Conservation (phyloP, 352 stramenopile genomes). For the Pythium periplocum region DNA sequence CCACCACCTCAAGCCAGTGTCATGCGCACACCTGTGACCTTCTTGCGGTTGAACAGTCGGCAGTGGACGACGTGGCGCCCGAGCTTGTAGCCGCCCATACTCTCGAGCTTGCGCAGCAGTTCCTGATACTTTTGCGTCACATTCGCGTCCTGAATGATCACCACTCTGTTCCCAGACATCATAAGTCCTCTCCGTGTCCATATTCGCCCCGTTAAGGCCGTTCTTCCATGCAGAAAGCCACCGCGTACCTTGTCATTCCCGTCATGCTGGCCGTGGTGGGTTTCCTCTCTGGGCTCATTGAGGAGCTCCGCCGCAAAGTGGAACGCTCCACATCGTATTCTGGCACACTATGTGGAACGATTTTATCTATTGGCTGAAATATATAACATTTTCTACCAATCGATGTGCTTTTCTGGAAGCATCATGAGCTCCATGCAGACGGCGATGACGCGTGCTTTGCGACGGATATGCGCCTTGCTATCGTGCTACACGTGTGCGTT, state of each 20-base stretch:
- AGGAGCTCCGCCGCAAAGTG: too few relatives aligned
- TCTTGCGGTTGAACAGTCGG: conserved; percentile 85
- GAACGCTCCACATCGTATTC: too few relatives aligned
- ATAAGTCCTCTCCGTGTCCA: background rate
- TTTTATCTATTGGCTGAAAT: too few relatives aligned
- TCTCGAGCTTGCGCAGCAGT: conserved; percentile 78
- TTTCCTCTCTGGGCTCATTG: too few relatives aligned
- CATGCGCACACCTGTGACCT: conserved; percentile 38
- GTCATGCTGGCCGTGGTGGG: conserved; percentile 32
- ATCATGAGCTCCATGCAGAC: too few relatives aligned
- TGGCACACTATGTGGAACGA: too few relatives aligned
- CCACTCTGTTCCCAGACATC: conserved; percentile 37
- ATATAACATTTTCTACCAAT: too few relatives aligned
- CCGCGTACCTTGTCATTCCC: conserved; percentile 62
- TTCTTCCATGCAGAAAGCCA: background rate
- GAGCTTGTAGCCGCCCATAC: conserved; percentile 73
- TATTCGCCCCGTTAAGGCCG: background rate
- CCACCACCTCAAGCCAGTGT: background rate
- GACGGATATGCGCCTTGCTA: too few relatives aligned
- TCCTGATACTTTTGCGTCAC: conserved; percentile 86
- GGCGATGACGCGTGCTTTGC: too few relatives aligned
- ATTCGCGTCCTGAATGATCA: conserved; percentile 77
- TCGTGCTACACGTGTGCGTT: too few relatives aligned
- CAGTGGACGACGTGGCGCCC: conserved; percentile 81
- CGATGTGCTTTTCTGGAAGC: too few relatives aligned